Evolutionary conservation across 345 rosid genomes (phyloP), one percentile per base, ranked within the genome.

Genomic region (Populus davidiana): DNA sequence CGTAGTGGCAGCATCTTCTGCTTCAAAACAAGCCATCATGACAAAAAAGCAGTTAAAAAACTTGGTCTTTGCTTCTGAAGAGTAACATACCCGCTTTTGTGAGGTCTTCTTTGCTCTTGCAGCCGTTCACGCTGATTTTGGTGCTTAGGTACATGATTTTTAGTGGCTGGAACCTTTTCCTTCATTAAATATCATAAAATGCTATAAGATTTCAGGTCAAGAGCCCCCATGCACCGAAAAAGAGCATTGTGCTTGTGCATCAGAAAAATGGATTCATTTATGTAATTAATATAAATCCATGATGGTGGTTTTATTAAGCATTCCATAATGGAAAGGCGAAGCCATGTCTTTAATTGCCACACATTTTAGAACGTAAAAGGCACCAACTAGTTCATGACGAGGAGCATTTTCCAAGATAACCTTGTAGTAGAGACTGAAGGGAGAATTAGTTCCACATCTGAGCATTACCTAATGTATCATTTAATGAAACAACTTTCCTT

Each of bases 71-170:
- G 0, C 23, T 23, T 35, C 23, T 8, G 29, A 36, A 36, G 62
- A 66, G 75, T 67, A 14, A 31, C 63, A 75, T 82, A 94, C 98
- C 93, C 91, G 89, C 43, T 91, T 71, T 77, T 75, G 88, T 49
- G 98, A 84, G 66, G 76, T 73, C 83, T 85, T 85, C 71, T 77
- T 83, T 31, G 78, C 79, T 87, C 93, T 69, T 85, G 91, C 62
- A 83, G 82, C 9, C 85, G 86, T 56, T 87, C 91, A 47, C 90
- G 92, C 69, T 88, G 85, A 79, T 81, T 95, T 83, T 89, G 84
- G 67, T 97, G 89, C 78, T 90, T 95, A 36, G 92, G 80, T 68
- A 61, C 77, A 33, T 81, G 88, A 76, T 84, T 88, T 79, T 80
- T 89, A 17, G 79, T 72, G 61, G 74, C 84, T 31, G 79, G 81